Evolutionary conservation across 1,284 basidiomycete genomes (phyloP), one percentile per base, ranked within the genome.

Genomic region (Cryptococcus sp.): DNA sequence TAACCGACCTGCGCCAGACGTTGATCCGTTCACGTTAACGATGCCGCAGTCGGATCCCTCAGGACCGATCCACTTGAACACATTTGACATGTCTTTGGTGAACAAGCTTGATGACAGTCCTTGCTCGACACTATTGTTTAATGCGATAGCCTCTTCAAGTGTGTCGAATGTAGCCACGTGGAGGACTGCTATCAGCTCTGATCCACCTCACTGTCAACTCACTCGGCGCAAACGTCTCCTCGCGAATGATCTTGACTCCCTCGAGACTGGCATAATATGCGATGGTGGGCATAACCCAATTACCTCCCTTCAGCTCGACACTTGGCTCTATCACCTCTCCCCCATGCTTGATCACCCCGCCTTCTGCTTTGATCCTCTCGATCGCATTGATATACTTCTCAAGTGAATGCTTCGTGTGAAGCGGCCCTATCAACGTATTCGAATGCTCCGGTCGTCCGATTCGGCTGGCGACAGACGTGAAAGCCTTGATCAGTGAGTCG

Each of bases 61-160:
- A 41, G 89, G 86, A 11, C 90, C 89, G 67, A 91, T 87, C 89
- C 90, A 92, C 77, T 85, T 88, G 52, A 91, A 89, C 41, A 93
- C 78, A 67, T 87, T 86, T 58, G 87, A 81, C 51, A 93, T 70
- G 72, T 92, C 89, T 46, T 85, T 83, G 55, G 91, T 93, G 88
- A 91, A 95, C 5, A 95, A 80, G 63, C 89, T 89, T 69, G 88
- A 90, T 45, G 89, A 91, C 54, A 95, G 78, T 23, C 92, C 86
- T 77, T 91, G 91, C 10, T 88, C 88, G 42, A 94, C 92, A 25
- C 83, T 83, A 74, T 95, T 95, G 76, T 94, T 94, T 86, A 89
- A 89, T 65, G 81, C 81, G 71, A 94, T 93, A 13, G 91, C 92
- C 76, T 93, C 83, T 65, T 92, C 89, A 17, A 94, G 80, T 61